Conservation (phyloP, 2,329 filamentous ascomycete genomes). For the Botryotinia convoluta region DNA sequence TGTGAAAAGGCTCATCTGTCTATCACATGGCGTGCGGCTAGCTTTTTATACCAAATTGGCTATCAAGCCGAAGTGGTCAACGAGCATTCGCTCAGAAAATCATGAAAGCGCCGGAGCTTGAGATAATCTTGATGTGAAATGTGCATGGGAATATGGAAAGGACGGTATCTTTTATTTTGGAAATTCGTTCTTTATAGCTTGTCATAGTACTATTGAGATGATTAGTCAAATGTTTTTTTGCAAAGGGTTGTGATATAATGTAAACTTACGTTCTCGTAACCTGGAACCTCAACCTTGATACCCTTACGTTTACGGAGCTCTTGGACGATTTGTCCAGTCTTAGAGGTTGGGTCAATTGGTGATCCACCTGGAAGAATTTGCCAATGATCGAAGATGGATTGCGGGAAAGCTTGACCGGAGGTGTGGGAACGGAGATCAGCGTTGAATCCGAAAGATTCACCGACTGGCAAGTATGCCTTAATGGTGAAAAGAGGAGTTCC, state of each 20-base stretch:
- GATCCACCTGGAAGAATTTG: conserved; percentile 92
- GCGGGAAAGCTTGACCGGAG: conserved; percentile 97
- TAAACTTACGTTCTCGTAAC: conserved; percentile 86
- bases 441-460: conserved; percentile 99
- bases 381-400: conserved; percentile 99
- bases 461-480: conserved; percentile 95
- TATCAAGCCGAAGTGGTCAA: conserved; percentile 26
- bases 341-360: conserved; percentile 76
- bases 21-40: conserved; percentile 32
- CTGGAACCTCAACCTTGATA: conserved; percentile 94
- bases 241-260: not conserved
- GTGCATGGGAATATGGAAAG: conserved; percentile 29
- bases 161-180: conserved; percentile 36
- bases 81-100: conserved; percentile 32
- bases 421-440: conserved; percentile 91
- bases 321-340: conserved; percentile 79
- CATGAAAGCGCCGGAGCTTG: conserved; percentile 32
- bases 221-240: conserved; percentile 41
- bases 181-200: conserved; percentile 71
- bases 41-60: conserved; percentile 32
- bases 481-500: conserved; percentile 99
- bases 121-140: conserved; percentile 29
- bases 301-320: conserved; percentile 99
- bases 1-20: conserved; percentile 28
- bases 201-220: conserved; percentile 79